Conservation (phyloP, 768 basidiomycete species). For the Trametes villosa region DNA sequence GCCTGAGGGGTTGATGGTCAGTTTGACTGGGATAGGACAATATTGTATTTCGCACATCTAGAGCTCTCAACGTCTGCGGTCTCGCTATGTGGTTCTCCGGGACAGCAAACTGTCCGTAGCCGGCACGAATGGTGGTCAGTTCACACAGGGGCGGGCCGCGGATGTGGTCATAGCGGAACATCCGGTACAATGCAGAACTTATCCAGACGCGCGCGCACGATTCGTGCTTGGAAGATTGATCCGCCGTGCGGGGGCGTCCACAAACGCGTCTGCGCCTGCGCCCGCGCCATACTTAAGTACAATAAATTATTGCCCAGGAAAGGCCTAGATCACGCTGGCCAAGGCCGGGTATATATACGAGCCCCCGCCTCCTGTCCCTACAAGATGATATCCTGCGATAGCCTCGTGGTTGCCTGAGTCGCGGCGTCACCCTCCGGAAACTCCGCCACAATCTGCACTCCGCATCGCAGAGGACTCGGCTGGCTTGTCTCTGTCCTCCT, state of each 20-base stretch:
- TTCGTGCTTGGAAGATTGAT: conserved; percentile 3
- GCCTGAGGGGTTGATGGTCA: too few relatives aligned
- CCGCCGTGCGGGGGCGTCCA: conserved; percentile 9
- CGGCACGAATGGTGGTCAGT: too few relatives aligned
- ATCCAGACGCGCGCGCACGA: neutral
- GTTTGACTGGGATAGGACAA: too few relatives aligned
- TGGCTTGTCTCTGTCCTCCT: conserved; percentile 19
- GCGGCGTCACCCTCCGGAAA: conserved; percentile 18
- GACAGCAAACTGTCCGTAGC: too few relatives aligned
- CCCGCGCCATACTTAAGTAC: neutral
- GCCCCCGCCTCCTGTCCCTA: conserved; percentile 5
- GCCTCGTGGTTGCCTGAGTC: conserved; percentile 14
- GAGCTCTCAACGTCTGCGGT: too few relatives aligned
- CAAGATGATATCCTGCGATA: conserved; percentile 12
- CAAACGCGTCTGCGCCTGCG: conserved; percentile 3
- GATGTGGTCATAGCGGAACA: neutral
- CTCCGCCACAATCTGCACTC: conserved; percentile 31
- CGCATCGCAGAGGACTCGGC: conserved; percentile 19
- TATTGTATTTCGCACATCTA: too few relatives aligned
- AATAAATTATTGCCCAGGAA: conserved; percentile 15
- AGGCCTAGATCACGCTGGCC: conserved; percentile 11
- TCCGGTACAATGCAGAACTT: conserved; percentile 4
- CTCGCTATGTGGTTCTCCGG: too few relatives aligned
- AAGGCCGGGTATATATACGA: conserved; percentile 16
- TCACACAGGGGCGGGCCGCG: neutral